phyloP scores from a whole-genome alignment of 2,329 filamentous ascomycete genomes.

The Pestalotiopsis fici region DNA sequence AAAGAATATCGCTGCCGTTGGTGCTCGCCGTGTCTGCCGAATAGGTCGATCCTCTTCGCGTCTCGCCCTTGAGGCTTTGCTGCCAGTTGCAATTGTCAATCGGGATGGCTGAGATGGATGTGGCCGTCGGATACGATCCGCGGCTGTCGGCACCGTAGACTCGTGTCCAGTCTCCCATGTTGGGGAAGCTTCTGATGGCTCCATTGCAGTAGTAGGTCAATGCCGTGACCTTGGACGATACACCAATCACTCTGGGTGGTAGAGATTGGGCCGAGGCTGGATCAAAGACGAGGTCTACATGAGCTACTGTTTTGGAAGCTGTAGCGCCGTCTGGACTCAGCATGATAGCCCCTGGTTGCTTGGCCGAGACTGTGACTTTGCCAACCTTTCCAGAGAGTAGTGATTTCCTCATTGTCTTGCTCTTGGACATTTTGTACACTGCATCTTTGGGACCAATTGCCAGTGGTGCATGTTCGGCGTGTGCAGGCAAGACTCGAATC shows the following conservation, averaged over 20 bases:
- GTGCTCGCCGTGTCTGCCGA: conserved; percentile 17
- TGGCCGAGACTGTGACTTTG: conserved; percentile 44
- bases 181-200: conserved; percentile 48
- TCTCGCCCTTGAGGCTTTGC: conserved; percentile 30
- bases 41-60: conserved; percentile 56
- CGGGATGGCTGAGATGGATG: conserved; percentile 37
- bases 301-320: conserved; percentile 42
- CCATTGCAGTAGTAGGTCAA: conserved; percentile 53
- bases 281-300: conserved; percentile 48
- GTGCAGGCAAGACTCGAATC: conserved; percentile 54
- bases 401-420: conserved; percentile 54
- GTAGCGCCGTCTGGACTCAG: conserved; percentile 49
- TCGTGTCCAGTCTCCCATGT: conserved; percentile 45
- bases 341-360: conserved; percentile 50
- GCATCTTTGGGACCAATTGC: conserved; percentile 48
- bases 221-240: conserved; percentile 52
- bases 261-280: conserved; percentile 41
- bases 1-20: conserved; percentile 34
- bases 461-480: conserved; percentile 52
- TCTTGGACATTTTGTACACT: conserved; percentile 50
- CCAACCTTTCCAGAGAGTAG: conserved; percentile 54
- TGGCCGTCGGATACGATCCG: conserved; percentile 47
- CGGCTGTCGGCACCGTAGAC: conserved; percentile 40
- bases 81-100: conserved; percentile 42
- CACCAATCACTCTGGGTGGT: conserved; percentile 49